Conservation (phyloP, 2,329 filamentous ascomycete species). For the Rutstroemia sp. region DNA sequence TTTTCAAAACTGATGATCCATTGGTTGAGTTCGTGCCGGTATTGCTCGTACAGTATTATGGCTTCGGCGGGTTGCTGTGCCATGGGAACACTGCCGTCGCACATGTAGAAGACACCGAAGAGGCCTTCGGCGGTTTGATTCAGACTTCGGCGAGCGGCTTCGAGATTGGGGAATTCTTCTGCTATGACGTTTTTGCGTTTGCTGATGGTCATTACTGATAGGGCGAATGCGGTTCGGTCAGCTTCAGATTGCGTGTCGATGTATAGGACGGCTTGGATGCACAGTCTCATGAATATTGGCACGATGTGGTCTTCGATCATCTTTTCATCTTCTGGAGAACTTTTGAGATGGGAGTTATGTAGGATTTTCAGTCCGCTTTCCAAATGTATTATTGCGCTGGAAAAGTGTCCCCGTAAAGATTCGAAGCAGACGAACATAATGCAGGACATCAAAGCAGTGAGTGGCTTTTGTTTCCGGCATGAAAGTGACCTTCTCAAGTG, state of each 20-base stretch:
- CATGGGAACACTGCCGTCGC: constrained; percentile 14
- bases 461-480: constrained; percentile 17
- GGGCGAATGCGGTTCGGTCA: constrained; percentile 17
- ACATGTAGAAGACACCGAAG: constrained; percentile 22
- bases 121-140: constrained; percentile 20
- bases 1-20: constrained; percentile 25
- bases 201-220: constrained; percentile 14
- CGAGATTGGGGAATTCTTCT: constrained; percentile 17
- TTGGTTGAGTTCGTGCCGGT: constrained; percentile 8
- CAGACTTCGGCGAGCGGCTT: constrained; percentile 19
- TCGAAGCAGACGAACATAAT: constrained; percentile 28
- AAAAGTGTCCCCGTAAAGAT: constrained; percentile 23
- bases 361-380: constrained; percentile 26
- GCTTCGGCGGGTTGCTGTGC: constrained; percentile 14
- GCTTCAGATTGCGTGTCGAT: constrained; percentile 20
- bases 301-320: constrained; percentile 20
- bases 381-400: constrained; percentile 26
- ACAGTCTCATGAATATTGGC: constrained; percentile 23
- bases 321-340: constrained; percentile 9
- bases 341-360: constrained; percentile 11
- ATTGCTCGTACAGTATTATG: constrained; percentile 12
- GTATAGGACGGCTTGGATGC: constrained; percentile 25
- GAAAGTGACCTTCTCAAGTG: constrained; percentile 21
- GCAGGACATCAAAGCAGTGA: constrained; percentile 25
- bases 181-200: constrained; percentile 11